Evolutionary conservation across 2,329 filamentous ascomycete genomes (phyloP).

Genomic region (Fusarium chlamydosporum): DNA sequence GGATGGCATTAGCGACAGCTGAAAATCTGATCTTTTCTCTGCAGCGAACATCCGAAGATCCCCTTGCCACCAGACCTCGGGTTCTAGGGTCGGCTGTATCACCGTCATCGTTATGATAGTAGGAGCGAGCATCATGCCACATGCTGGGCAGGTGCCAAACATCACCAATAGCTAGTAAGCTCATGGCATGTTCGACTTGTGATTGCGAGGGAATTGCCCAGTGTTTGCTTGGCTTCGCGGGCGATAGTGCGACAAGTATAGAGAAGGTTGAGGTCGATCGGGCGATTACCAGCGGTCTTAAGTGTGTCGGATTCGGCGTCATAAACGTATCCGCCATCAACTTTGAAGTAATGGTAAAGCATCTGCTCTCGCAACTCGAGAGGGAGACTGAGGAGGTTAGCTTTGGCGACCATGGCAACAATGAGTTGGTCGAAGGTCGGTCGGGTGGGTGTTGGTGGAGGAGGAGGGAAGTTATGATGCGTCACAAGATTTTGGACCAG

Average conservation of each 20-base stretch:
- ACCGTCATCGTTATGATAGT: fast-evolving
- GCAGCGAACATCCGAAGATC: neutral
- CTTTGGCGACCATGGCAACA: too few relatives aligned
- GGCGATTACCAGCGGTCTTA: neutral
- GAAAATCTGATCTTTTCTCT: conserved; percentile 33
- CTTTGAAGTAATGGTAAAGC: conserved; percentile 13
- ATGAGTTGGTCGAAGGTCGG: too few relatives aligned
- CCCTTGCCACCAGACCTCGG: neutral
- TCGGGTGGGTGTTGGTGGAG: too few relatives aligned
- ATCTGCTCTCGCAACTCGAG: conserved; percentile 15
- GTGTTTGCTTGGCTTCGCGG: neutral
- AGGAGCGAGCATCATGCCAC: neutral
- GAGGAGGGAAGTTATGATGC: too few relatives aligned
- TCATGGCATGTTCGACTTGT: fast-evolving
- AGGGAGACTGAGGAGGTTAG: neutral
- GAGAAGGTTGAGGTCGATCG: conserved; percentile 27
- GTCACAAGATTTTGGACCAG: too few relatives aligned
- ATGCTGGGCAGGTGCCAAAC: neutral
- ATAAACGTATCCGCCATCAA: conserved; percentile 21
- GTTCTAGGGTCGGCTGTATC: too few relatives aligned
- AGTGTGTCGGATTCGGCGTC: conserved; percentile 23
- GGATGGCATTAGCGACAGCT: conserved; percentile 21
- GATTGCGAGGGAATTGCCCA: neutral
- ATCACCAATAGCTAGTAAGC: fast-evolving
- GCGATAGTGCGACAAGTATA: conserved; percentile 29